phyloP scores from a whole-genome alignment of 2,329 filamentous ascomycete species.

The Cordyceps fumosorosea region DNA sequence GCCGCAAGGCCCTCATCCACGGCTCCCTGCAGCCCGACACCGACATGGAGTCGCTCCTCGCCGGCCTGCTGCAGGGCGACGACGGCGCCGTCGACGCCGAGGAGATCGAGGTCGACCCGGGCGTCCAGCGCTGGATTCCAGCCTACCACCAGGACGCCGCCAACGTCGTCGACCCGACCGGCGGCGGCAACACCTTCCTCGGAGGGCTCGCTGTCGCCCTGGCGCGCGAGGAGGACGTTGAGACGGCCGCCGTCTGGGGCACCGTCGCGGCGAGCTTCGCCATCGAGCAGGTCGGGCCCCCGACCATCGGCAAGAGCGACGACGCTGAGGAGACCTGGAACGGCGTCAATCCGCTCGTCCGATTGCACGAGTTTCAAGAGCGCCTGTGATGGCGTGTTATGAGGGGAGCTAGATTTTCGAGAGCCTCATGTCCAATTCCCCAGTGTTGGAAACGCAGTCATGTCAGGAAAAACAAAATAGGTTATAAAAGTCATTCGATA shows the following conservation, averaged over 20 bases:
- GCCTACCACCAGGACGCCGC: conserved; percentile 56
- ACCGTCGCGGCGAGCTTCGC: conserved; percentile 83
- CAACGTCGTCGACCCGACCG: conserved; percentile 83
- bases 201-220: conserved; percentile 52
- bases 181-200: conserved; percentile 87
- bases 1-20: conserved; percentile 36
- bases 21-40: conserved; percentile 53
- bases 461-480: background rate
- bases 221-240: conserved; percentile 52
- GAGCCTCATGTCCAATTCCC: background rate
- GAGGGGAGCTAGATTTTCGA: background rate
- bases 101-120: conserved; percentile 56
- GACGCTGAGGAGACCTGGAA: conserved; percentile 55
- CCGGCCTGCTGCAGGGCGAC: conserved; percentile 47
- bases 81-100: conserved; percentile 49
- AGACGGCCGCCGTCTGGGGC: conserved; percentile 71
- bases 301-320: conserved; percentile 42
- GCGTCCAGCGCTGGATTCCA: conserved; percentile 67
- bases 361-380: conserved; percentile 45
- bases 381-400: conserved; percentile 24
- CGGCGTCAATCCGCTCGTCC: conserved; percentile 43
- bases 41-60: conserved; percentile 57
- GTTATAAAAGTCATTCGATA: conserved; percentile 7
- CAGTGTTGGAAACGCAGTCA: background rate
- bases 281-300: conserved; percentile 90